Base-by-base conservation (phyloP, 1,284 basidiomycete genomes). In the Leccinum subrobustum region DNA sequence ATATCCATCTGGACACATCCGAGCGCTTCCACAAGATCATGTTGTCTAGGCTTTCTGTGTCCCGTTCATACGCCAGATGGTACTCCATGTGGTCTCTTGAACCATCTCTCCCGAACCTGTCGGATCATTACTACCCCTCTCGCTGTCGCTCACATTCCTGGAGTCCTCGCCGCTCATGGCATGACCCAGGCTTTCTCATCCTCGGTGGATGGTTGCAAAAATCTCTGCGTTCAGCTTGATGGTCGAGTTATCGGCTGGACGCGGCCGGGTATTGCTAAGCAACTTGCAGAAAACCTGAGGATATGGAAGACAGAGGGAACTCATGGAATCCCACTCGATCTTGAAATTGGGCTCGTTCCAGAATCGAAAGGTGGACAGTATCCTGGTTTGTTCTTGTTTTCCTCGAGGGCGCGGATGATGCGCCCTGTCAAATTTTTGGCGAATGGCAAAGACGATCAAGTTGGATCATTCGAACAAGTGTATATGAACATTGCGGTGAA, bases 11-110 rank as follows among this genome's bases (percentile, higher is more conserved):
- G 11, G 60, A 50, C 23, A 42, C 25, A 11, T 56, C 2, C 37
- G 14, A 52, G 48, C 9, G 9, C 27, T 6, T 52, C 50, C 58
- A 70, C 14, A 65, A 58, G 47, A 58, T 59, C 20, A 60, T 44
- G 58, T 18, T 54, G 4, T 47, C 27, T 59, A 93, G 92, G 96
- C 59, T 99, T 99, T 82, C 79, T 99, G 9, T 99, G 97, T 71
- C 97, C 97, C 16, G 97, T 99, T 7, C 97, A 99, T 75, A 99
- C 97, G 2, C 97, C 97, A 29, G 97, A 99, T 81, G 97, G 97
- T 67, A 87, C 95, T 25, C 97, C 97, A 9, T 99, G 97, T 76
- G 97, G 97, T 76, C 85, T 99, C 29, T 86, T 99, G 62, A 99
- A 99, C 77, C 97, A 99, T 75, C 86, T 99, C 52, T 94, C 95